phyloP scores from a whole-genome alignment of 1,139 yeast species.

The Dujonia santamariae region DNA sequence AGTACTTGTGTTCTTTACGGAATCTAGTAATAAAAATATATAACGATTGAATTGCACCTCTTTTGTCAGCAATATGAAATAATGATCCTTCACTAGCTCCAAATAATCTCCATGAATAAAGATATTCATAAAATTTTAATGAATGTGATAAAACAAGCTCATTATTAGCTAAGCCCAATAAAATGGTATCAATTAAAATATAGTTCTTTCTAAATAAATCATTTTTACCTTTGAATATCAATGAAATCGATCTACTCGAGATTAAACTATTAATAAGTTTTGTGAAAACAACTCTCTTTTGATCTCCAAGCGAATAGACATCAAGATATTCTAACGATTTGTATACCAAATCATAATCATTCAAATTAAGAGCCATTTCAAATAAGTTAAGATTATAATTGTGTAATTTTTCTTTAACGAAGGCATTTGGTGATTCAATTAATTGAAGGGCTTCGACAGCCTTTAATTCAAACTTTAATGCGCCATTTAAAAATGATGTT shows the following conservation, averaged over 20 bases:
- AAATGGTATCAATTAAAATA: constrained; percentile 35
- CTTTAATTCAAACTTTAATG: constrained; percentile 27
- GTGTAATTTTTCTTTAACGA: constrained; percentile 10
- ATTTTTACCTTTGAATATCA: constrained; percentile 21
- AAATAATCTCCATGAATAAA: constrained; percentile 53
- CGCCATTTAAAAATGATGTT: neutral
- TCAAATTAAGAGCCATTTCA: constrained; percentile 25
- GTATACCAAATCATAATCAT: constrained; percentile 23
- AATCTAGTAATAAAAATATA: constrained; percentile 50
- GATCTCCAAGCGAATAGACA: constrained; percentile 11
- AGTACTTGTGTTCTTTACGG: constrained; percentile 19
- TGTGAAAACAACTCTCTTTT: constrained; percentile 14
- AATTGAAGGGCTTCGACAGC: constrained; percentile 26
- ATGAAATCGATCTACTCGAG: constrained; percentile 17
- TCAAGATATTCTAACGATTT: constrained; percentile 24
- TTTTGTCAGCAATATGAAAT: too few species aligned
- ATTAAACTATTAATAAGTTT: constrained; percentile 27
- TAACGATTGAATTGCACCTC: constrained; percentile 57
- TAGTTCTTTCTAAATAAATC: constrained; percentile 24
- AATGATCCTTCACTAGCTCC: constrained; percentile 17
- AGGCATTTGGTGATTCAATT: constrained; percentile 2
- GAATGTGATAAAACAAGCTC: constrained; percentile 32
- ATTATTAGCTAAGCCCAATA: constrained; percentile 37
- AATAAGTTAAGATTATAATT: constrained; percentile 28
- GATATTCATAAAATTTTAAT: constrained; percentile 48